Evolutionary conservation across 2,329 filamentous ascomycete genomes (phyloP).

Genomic region (Knufia fluminis): DNA sequence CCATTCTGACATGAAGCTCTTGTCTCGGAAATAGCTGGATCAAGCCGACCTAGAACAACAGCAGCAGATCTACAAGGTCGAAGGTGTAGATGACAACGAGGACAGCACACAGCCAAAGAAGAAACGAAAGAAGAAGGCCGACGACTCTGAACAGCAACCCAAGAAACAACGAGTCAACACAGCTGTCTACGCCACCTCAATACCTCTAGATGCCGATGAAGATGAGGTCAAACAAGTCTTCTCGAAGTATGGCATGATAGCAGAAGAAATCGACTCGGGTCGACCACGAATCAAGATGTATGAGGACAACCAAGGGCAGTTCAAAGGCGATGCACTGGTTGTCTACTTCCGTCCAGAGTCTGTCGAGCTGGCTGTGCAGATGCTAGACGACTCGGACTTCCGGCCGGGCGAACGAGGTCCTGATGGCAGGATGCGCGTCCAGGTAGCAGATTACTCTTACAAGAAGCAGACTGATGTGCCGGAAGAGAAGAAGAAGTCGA

Average conservation of each 20-base stretch:
- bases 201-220: constrained; percentile 68
- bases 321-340: constrained; percentile 88
- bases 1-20: constrained; percentile 14
- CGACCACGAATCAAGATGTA: constrained; percentile 90
- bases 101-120: constrained; percentile 42
- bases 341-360: constrained; percentile 94
- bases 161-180: constrained; percentile 59
- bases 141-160: constrained; percentile 31
- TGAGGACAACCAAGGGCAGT: constrained; percentile 65
- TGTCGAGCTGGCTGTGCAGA: constrained; percentile 56
- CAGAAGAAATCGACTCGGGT: constrained; percentile 85
- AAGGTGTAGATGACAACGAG: constrained; percentile 50
- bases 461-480: constrained; percentile 70
- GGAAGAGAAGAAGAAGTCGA: constrained; percentile 41
- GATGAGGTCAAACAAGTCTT: constrained; percentile 79
- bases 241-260: constrained; percentile 81
- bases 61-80: constrained; percentile 51
- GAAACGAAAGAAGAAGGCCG: constrained; percentile 43
- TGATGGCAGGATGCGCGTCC: constrained; percentile 64
- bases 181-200: constrained; percentile 81
- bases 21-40: constrained; percentile 40
- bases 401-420: constrained; percentile 49
- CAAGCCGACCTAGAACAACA: constrained; percentile 53
- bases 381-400: constrained; percentile 56
- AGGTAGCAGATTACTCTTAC: constrained; percentile 79